Evolutionary conservation across 352 stramenopile genomes (phyloP).

Genomic region (Pythium plurisporium): DNA sequence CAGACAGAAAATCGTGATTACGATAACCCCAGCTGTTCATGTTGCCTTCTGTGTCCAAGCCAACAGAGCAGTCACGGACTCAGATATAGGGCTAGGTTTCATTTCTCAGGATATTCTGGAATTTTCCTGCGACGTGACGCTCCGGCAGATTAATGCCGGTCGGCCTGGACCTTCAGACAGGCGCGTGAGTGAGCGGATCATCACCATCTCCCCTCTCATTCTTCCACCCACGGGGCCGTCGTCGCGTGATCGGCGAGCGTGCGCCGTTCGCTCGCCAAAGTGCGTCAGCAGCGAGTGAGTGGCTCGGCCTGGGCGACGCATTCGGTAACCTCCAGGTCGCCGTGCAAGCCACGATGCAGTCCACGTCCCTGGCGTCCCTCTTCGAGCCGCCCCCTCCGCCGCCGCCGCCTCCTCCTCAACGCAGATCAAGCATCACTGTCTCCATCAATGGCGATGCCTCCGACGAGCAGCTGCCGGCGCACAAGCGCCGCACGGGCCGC

Average conservation of each 20-base stretch:
- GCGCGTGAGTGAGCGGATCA: too few species aligned
- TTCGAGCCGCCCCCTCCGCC: conserved; percentile 6
- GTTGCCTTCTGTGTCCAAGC: not conserved
- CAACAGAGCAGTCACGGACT: too few species aligned
- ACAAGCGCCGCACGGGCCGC: conserved; percentile 63
- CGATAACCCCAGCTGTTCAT: too few species aligned
- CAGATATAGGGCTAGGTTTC: not conserved
- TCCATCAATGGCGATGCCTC: not conserved
- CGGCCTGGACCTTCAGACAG: too few species aligned
- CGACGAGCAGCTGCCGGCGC: conserved; percentile 49
- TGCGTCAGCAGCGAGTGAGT: not conserved
- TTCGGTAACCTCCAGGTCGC: not conserved
- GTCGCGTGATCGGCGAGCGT: not conserved
- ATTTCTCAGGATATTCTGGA: conserved; percentile 1
- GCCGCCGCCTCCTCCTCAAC: not conserved
- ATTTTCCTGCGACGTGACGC: conserved; percentile 13
- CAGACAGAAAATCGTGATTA: too few species aligned
- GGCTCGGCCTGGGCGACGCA: too few species aligned
- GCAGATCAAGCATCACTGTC: not conserved
- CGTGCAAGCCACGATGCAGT: not conserved
- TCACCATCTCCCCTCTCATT: not conserved
- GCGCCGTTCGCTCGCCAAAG: conserved; percentile 4
- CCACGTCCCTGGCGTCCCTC: not conserved
- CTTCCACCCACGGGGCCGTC: too few species aligned
- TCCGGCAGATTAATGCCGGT: not conserved